Conservation (phyloP, 106 monocot species). For the Dactylorhiza incarnata region DNA sequence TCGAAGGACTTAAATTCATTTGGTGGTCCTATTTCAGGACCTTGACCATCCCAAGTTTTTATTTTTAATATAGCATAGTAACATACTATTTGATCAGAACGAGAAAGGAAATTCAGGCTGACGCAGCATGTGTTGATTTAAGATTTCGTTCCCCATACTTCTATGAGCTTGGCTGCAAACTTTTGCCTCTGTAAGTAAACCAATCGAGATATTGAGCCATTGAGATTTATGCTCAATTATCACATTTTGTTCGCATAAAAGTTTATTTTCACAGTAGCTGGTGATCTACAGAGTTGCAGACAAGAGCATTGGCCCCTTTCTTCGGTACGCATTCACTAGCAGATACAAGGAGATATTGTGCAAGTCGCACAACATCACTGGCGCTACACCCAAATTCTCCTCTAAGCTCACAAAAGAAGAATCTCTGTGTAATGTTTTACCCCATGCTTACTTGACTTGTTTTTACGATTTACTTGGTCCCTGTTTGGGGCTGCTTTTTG, state of each 20-base stretch:
- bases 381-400: constrained; percentile 31
- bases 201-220: background rate
- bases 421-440: constrained; percentile 25
- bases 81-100: constrained; percentile 15
- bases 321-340: constrained; percentile 46
- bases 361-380: constrained; percentile 48
- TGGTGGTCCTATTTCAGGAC: background rate
- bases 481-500: background rate
- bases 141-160: constrained; percentile 71
- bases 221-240: too few species aligned
- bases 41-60: background rate
- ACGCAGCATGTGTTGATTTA: constrained; percentile 87
- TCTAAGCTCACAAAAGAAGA: constrained; percentile 53
- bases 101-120: constrained; percentile 83
- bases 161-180: constrained; percentile 90
- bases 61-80: background rate
- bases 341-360: constrained; percentile 58
- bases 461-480: background rate
- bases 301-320: constrained; percentile 46
- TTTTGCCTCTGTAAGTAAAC: constrained; percentile 56
- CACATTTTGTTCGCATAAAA: background rate
- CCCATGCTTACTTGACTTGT: background rate
- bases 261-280: background rate
- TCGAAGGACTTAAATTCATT: background rate
- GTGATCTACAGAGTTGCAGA: constrained; percentile 5